phyloP scores from a whole-genome alignment of 2,329 filamentous ascomycete species.

The Xylaria arbuscula region DNA sequence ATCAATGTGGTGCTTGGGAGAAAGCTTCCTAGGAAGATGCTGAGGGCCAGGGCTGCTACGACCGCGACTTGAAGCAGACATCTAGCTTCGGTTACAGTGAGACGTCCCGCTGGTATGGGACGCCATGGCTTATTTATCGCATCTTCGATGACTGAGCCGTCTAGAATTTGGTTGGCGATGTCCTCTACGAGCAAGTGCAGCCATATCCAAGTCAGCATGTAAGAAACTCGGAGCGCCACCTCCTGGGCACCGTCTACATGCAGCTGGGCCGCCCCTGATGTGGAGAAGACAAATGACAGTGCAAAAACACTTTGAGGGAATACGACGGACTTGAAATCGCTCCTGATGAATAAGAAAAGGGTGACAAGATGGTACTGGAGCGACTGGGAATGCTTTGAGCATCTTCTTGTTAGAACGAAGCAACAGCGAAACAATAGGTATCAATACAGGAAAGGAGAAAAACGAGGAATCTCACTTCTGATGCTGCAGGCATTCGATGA shows the following conservation, averaged over 20 bases:
- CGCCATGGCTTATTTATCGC: not conserved
- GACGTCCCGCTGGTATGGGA: conserved; percentile 31
- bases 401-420: not conserved
- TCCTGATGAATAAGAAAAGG: conserved; percentile 44
- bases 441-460: not conserved
- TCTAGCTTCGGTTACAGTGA: conserved; percentile 41
- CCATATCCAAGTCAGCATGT: not conserved
- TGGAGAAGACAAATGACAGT: not conserved
- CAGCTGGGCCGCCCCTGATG: not conserved
- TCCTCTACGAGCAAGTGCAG: not conserved
- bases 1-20: conserved; percentile 42
- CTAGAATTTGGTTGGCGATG: not conserved
- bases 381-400: not conserved
- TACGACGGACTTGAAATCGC: conserved; percentile 49
- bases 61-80: conserved; percentile 36
- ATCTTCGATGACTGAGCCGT: not conserved
- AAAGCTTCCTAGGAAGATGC: conserved; percentile 35
- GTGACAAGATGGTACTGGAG: conserved; percentile 20
- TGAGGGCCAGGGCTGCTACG: conserved; percentile 28
- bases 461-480: not conserved
- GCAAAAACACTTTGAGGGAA: conserved; percentile 47
- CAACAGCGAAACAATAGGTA: too few relatives aligned
- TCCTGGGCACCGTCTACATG: not conserved
- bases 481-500: not conserved
- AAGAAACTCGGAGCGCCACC: not conserved